A percentile compares a stretch with the other conserved stretches of the same genome.
phyloP scores from a whole-genome alignment of 768 basidiomycete species.

The Auriscalpium microsporum region DNA sequence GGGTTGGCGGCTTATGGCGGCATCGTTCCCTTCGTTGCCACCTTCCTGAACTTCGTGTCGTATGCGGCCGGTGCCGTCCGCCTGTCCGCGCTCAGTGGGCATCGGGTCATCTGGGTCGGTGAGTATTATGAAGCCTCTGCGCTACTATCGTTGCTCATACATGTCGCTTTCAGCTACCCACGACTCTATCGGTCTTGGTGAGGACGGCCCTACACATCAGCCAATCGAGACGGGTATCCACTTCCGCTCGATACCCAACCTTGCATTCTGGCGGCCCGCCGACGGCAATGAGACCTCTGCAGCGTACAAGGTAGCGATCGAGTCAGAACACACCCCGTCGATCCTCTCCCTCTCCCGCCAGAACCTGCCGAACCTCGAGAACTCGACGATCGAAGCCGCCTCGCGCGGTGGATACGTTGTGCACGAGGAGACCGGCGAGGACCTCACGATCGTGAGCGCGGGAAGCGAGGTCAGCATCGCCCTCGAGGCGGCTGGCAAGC shows the following conservation, averaged over 20 bases:
- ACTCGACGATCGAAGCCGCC: constrained; percentile 79
- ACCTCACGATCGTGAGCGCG: constrained; percentile 81
- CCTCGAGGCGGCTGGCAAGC: constrained; percentile 75
- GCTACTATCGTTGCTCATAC: background rate
- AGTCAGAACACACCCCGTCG: constrained; percentile 71
- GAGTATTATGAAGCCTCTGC: constrained; percentile 23
- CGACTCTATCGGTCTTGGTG: constrained; percentile 88
- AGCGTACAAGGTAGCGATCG: constrained; percentile 73
- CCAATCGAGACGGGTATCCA: constrained; percentile 84
- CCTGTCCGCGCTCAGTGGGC: constrained; percentile 79
- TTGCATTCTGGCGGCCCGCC: constrained; percentile 88
- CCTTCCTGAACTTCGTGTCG: constrained; percentile 93
- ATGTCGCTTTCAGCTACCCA: constrained; percentile 59
- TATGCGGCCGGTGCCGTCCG: constrained; percentile 92
- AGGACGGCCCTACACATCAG: constrained; percentile 95
- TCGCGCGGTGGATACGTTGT: constrained; percentile 83
- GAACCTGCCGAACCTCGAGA: constrained; percentile 88
- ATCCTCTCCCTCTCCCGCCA: constrained; percentile 78
- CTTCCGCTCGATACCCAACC: constrained; percentile 84
- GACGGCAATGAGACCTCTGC: constrained; percentile 98
- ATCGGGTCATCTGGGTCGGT: constrained; percentile 93
- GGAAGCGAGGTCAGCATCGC: constrained; percentile 88
- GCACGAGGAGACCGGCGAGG: constrained; percentile 70
- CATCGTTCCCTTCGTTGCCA: constrained; percentile 84
- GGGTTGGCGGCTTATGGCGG: constrained; percentile 86